A percentile compares a stretch with the other conserved stretches of the same genome.
These are phyloP conservation scores for Herpotrichia juniperi DNA, from an alignment of 2,329 filamentous ascomycete genomes.

Conservation along the genomic window DNA sequence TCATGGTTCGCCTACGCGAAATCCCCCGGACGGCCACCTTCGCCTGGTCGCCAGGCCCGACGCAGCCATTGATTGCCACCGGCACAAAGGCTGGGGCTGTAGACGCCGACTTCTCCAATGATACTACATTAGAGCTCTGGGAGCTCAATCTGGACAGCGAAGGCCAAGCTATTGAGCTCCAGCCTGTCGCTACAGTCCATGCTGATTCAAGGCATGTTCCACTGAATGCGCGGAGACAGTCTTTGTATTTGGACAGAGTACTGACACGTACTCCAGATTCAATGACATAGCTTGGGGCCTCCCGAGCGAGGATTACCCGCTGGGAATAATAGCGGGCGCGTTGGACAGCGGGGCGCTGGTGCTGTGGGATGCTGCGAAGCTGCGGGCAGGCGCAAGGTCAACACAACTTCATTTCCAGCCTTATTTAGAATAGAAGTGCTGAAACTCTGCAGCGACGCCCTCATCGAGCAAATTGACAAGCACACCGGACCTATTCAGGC, in stretches of 20 bases:
- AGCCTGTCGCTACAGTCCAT: conserved; percentile 81
- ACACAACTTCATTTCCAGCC: conserved; percentile 49
- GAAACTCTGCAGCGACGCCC: conserved; percentile 64
- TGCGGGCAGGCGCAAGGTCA: conserved; percentile 60
- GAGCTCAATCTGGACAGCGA: conserved; percentile 83
- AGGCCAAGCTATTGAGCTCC: conserved; percentile 79
- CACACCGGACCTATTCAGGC: conserved; percentile 93
- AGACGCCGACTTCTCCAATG: conserved; percentile 95
- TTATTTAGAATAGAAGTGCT: conserved; percentile 40
- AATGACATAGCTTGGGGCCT: conserved; percentile 96
- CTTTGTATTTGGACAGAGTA: not conserved
- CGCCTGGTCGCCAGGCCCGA: conserved; percentile 87
- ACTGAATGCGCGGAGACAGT: not conserved
- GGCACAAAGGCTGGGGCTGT: conserved; percentile 95
- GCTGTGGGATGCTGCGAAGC: conserved; percentile 85
- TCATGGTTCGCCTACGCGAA: conserved; percentile 95
- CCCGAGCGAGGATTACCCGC: conserved; percentile 76
- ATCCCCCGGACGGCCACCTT: conserved; percentile 97
- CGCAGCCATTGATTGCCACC: conserved; percentile 83
- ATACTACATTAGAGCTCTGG: conserved; percentile 96
- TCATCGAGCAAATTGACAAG: conserved; percentile 85
- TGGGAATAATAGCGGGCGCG: conserved; percentile 91
- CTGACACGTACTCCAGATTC: conserved; percentile 65
- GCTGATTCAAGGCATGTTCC: conserved; percentile 81
- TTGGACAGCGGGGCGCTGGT: conserved; percentile 93